Base-by-base conservation (phyloP, 140 eudicot species). In the Cichorium intybus region DNA sequence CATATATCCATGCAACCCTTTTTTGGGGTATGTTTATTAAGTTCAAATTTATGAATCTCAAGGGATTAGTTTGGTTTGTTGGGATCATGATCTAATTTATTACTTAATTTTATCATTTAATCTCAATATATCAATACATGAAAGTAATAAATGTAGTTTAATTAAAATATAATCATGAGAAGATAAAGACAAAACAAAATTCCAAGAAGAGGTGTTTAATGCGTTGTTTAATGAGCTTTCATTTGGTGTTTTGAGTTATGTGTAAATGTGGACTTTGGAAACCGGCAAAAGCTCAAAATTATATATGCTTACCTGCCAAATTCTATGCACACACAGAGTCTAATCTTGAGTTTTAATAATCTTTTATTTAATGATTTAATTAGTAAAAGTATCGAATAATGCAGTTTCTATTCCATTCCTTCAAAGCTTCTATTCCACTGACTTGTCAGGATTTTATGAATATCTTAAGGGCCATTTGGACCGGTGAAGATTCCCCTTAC, bases 371-470 rank as follows among this genome's bases (percentile, higher is more conserved):
- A 23, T 74, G 47, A 75, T 10, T 48, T 12, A 67, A 49, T 22
- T 26, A 41, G 50, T 39, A 14, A 28, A 31, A 41, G 53, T 54
- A 75, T 75, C 80, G 80, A 75, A 75, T 68, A 39, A 51, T 68
- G 71, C 80, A 75, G 80, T 69, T 75, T 75, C 80, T 69, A 75
- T 75, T 75, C 80, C 80, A 75, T 75, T 68, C 80, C 80, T 75
- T 68, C 65, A 75, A 75, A 75, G 80, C 80, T 75, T 75, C 80
- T 75, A 75, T 75, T 75, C 80, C 65, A 68, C 71, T 75, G 80
- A 75, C 62, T 62, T 75, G 75, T 75, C 80, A 68, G 80, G 66
- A 68, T 68, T 59, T 51, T 60, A 75, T 68, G 64, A 51, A 75
- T 68, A 75, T 75, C 9, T 75, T 58, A 75, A 41, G n/a, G 62